Base-by-base conservation (phyloP, 2,329 filamentous ascomycete genomes). In the Nigrospora oryzae region DNA sequence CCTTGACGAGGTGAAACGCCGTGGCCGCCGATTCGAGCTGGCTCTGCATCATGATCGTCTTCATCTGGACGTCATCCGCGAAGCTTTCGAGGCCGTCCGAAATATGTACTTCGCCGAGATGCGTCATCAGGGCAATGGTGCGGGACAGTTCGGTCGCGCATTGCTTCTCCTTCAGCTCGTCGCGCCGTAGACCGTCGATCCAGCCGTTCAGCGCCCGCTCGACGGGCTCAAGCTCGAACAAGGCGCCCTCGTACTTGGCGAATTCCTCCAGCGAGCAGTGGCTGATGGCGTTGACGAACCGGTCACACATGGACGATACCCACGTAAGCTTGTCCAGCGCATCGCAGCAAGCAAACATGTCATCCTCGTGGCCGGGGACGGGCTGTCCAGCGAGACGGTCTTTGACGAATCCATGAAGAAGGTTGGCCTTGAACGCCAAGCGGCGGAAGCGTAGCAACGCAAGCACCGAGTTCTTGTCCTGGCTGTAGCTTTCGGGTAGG, bases 181-280 rank as follows among this genome's bases (percentile, higher is more conserved):
- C 89, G 43, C 81, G 82, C 51, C 89, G 83, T 44, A 96, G 63
- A 6, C 81, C 81, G 51, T 96, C 90, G 46, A 97, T 86, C 80
- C 89, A 95, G 45, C 77, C 78, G 58, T 95, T 95, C 41, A 97
- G 67, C 0, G 87, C 86, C 46, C 89, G 79, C 66, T 98, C 93
- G 11, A 97, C 88, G 1, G 90, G 89, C 60, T 95, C 88, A 42
- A 97, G 72, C 63, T 97, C 93, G 54, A 89, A 87, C 46, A 93
- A 66, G 2, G 89, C 86, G 36, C 84, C 83, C 55, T 89, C 84
- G 53, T 89, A 93, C 51, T 73, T 81, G 38, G 77, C 75, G 61
- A 97, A 97, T 47, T 88, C 79, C 40, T 87, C 81, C 1, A 86
- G 71, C 3, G 85, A 83, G 64, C 89, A 94, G 53, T 81, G 80